These are phyloP conservation scores for Venturia pyrina DNA, from an alignment of 2,329 filamentous ascomycete genomes.

Conservation along the genomic window DNA sequence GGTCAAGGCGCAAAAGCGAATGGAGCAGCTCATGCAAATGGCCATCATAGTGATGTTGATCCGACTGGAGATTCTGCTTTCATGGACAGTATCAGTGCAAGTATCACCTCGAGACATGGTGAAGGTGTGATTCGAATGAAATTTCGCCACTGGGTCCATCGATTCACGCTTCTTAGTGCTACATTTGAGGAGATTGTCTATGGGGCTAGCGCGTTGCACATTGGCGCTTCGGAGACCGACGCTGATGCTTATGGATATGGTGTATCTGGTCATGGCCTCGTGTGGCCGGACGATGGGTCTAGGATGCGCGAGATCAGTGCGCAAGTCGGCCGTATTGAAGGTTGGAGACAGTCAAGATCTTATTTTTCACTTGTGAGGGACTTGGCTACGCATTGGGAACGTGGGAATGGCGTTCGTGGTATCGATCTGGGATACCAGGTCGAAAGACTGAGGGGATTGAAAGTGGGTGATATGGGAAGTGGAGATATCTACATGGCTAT, in stretches of 20 bases:
- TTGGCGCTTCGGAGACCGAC: constrained; percentile 60
- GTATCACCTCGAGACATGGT: constrained; percentile 76
- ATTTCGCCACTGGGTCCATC: constrained; percentile 89
- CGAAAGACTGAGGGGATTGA: constrained; percentile 76
- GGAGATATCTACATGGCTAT: constrained; percentile 80
- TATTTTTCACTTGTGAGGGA: constrained; percentile 89
- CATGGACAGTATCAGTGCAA: constrained; percentile 75
- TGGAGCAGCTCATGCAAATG: constrained; percentile 15
- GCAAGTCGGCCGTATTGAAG: constrained; percentile 87
- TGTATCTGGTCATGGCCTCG: constrained; percentile 79
- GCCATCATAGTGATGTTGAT: constrained; percentile 36
- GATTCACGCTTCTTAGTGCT: constrained; percentile 84
- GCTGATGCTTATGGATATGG: constrained; percentile 32
- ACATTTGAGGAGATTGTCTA: constrained; percentile 95
- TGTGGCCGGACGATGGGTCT: constrained; percentile 76
- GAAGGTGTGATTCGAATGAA: constrained; percentile 85
- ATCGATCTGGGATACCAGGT: constrained; percentile 87
- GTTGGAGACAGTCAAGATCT: constrained; percentile 89
- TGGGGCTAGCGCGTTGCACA: constrained; percentile 79
- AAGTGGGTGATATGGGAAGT: constrained; percentile 64
- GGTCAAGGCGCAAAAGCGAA: constrained; percentile 17
- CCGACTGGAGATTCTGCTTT: constrained; percentile 80
- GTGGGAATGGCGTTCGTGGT: constrained; percentile 49
- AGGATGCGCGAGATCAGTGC: constrained; percentile 81
- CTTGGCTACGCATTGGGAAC: constrained; percentile 26